Percentiles rank a stretch among this genome's conserved stretches.
Conservation (phyloP, 2,329 filamentous ascomycete species). For the Sarocladium brachiariae region DNA sequence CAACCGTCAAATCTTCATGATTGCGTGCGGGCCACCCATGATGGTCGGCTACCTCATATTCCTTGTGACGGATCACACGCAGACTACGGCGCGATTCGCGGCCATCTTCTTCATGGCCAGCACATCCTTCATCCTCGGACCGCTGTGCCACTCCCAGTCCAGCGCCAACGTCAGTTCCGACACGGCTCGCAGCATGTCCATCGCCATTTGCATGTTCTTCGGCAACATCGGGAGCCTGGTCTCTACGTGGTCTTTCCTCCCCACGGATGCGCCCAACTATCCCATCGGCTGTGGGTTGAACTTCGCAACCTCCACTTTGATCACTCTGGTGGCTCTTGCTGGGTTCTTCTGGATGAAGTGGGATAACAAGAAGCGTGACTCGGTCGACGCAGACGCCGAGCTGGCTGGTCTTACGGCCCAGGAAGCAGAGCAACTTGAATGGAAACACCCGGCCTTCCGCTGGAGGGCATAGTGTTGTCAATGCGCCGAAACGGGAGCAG, state of each 20-base stretch:
- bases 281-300: conserved; percentile 67
- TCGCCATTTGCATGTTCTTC: conserved; percentile 61
- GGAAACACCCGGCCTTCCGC: conserved; percentile 58
- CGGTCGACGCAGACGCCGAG: conserved; percentile 29
- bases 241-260: conserved; percentile 60
- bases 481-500: neutral
- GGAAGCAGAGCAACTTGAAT: conserved; percentile 55
- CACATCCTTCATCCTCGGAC: conserved; percentile 57
- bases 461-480: conserved; percentile 32
- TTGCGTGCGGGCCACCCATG: conserved; percentile 52
- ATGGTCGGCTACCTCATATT: conserved; percentile 69
- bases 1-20: conserved; percentile 52
- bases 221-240: conserved; percentile 66
- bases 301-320: conserved; percentile 46
- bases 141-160: conserved; percentile 60
- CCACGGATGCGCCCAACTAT: conserved; percentile 57
- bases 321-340: conserved; percentile 37
- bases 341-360: conserved; percentile 50
- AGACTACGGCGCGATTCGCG: conserved; percentile 54
- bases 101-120: conserved; percentile 63
- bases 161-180: conserved; percentile 67
- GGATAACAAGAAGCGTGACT: conserved; percentile 45
- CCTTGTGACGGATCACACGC: conserved; percentile 44
- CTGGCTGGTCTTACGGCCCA: conserved; percentile 44
- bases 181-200: conserved; percentile 59